Evolutionary conservation across 768 basidiomycete genomes (phyloP).

Genomic region (Trametes cingulata): DNA sequence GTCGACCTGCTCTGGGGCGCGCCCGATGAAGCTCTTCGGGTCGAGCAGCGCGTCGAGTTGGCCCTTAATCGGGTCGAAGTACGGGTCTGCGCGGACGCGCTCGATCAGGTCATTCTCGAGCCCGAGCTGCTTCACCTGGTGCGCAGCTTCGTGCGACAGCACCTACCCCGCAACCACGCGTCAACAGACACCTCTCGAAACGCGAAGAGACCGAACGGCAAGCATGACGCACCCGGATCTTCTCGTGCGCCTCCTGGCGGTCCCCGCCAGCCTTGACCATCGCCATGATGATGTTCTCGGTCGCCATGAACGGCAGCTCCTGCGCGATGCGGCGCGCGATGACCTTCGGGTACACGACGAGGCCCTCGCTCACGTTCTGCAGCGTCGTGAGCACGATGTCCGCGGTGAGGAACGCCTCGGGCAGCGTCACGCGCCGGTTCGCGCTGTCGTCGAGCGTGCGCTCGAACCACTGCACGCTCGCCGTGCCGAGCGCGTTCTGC

Average conservation of each 20-base stretch:
- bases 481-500: conserved; percentile 95
- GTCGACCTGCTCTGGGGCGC: conserved; percentile 95
- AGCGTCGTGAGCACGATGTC: conserved; percentile 95
- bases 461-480: conserved; percentile 97
- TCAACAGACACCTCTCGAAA: conserved; percentile 38
- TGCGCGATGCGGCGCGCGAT: conserved; percentile 90
- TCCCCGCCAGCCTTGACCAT: conserved; percentile 94
- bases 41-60: conserved; percentile 81
- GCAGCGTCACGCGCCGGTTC: conserved; percentile 93
- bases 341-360: conserved; percentile 99
- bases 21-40: conserved; percentile 86
- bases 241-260: conserved; percentile 95
- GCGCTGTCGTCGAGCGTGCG: conserved; percentile 97
- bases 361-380: conserved; percentile 94
- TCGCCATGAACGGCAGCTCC: conserved; percentile 99
- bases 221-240: conserved; percentile 67
- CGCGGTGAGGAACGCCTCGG: conserved; percentile 95
- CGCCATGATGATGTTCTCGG: conserved; percentile 99
- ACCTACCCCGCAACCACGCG: conserved; percentile 46
- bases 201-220: conserved; percentile 44
- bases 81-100: conserved; percentile 75
- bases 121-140: conserved; percentile 93
- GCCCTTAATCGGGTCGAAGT: conserved; percentile 85
- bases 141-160: conserved; percentile 90
- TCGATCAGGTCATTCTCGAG: conserved; percentile 95